Percentiles rank a stretch among this genome's conserved stretches.
These are phyloP conservation scores for Nakaseomyces kungkrabaensis DNA, from an alignment of 1,139 yeast genomes.

Conservation along the genomic window DNA sequence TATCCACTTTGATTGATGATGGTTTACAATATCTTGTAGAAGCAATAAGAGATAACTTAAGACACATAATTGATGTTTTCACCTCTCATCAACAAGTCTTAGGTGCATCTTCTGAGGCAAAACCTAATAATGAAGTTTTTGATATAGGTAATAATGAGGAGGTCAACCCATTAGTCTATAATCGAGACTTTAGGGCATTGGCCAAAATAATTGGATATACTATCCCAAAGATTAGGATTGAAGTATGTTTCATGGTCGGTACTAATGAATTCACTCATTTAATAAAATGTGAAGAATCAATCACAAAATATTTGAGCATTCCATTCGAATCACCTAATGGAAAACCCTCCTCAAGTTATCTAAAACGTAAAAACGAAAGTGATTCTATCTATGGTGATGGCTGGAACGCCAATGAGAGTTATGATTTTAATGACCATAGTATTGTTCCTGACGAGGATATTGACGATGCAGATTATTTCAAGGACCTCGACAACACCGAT, in stretches of 20 bases:
- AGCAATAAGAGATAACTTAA: conserved; percentile 14
- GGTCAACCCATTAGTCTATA: conserved; percentile 14
- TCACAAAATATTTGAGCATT: conserved; percentile 18
- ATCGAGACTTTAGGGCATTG: conserved; percentile 26
- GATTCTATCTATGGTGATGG: conserved; percentile 9
- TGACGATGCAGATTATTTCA: conserved; percentile 24
- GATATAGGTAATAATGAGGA: conserved; percentile 2
- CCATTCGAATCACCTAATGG: conserved; percentile 28
- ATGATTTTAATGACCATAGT: conserved; percentile 15
- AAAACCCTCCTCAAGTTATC: conserved; percentile 20
- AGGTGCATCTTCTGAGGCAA: conserved; percentile 7
- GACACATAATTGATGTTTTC: conserved; percentile 11
- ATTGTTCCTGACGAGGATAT: conserved; percentile 12
- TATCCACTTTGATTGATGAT: conserved; percentile 27
- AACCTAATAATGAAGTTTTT: conserved; percentile 13
- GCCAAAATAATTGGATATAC: conserved; percentile 20
- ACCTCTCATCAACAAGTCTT: conserved; percentile 9
- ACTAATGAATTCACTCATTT: conserved; percentile 11
- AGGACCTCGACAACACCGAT: conserved; percentile 14
- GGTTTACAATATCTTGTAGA: conserved; percentile 20
- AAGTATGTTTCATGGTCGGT: conserved; percentile 19
- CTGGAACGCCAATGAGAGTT: conserved; percentile 16
- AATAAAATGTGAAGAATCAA: conserved; percentile 9
- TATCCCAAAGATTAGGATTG: conserved; percentile 17
- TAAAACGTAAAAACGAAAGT: conserved; percentile 12